Evolutionary conservation across 73 alveolate species (phyloP), one percentile per base, ranked within the genome.

Genomic region (Paramecium octaurelia): DNA sequence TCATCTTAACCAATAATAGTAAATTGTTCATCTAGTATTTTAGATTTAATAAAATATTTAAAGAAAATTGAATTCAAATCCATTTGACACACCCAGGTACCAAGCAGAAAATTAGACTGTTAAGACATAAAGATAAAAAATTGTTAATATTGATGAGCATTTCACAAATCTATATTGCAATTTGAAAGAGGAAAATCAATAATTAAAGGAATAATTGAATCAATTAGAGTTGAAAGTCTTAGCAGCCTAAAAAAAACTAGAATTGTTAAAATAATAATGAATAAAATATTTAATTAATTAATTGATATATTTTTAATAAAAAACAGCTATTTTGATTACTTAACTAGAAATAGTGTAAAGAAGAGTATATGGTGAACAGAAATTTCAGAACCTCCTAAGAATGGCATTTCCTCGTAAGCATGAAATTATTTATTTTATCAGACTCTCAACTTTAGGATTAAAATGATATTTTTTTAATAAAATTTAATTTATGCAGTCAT

Each of bases 131-230:
- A 64, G 84, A 64, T 31, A 12, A 31, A 64, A 64, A 64, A 3
- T 34, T 64, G 84, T 64, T 14, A 64, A 64, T 64, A 18, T 27
- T 27, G 84, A 64, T 64, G 84, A 64, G 3, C 84, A 64, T 64
- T 64, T 64, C 6, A 6, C 84, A 64, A 64, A 64, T 34, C 4
- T 64, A 31, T 64, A 11, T 27, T 31, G 29, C 1, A 64, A 27
- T 64, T 16, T 64, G 23, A 64, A 64, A 64, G 84, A 64, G 31
- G 84, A 64, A 64, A 64, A 64, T 64, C 84, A 64, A 64, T 64
- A 64, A 64, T 64, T 64, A 64, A 64, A 18, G 14, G 84, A 64
- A 27, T 64, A 64, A 18, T 64, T 64, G 46, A 64, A 64, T 34
- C 11, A 31, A 31, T 64, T 64, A 64, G 84, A 64, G 0, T 31